Percentiles rank a stretch among this genome's conserved stretches.
These are phyloP conservation scores for Chlorella variabilis DNA, from an alignment of 163 green algal genomes.

Conservation along the genomic window DNA sequence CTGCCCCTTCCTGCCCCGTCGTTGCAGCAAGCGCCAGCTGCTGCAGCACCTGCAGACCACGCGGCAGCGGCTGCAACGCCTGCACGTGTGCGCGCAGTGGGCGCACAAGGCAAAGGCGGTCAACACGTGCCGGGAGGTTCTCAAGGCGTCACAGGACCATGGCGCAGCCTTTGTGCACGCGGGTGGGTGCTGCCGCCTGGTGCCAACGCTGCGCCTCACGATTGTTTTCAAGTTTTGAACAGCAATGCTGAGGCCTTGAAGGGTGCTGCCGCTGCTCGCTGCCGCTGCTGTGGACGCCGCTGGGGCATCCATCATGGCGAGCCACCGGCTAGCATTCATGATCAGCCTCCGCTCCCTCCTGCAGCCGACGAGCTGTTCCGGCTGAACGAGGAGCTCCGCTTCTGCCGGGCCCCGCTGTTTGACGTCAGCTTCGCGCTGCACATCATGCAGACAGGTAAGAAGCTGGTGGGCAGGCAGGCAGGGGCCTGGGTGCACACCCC, in stretches of 20 bases:
- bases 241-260: background rate
- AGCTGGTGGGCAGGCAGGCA: background rate
- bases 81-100: slow-evolving; percentile 60
- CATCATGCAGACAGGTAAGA: slow-evolving; percentile 50
- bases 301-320: background rate
- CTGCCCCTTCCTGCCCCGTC: background rate
- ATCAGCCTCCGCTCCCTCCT: slow-evolving; percentile 7
- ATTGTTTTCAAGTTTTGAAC: background rate
- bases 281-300: too few relatives aligned
- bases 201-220: background rate
- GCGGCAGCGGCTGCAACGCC: slow-evolving; percentile 57
- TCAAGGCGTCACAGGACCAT: slow-evolving; percentile 43
- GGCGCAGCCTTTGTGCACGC: slow-evolving; percentile 7
- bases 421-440: slow-evolving; percentile 57
- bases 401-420: slow-evolving; percentile 39
- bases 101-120: slow-evolving; percentile 63
- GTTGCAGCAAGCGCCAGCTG: slow-evolving; percentile 53
- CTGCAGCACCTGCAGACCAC: slow-evolving; percentile 55
- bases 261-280: background rate
- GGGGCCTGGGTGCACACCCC: too few relatives aligned
- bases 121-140: slow-evolving; percentile 37
- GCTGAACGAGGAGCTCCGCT: slow-evolving; percentile 51
- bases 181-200: slow-evolving; percentile 6
- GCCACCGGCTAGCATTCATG: slow-evolving; percentile 1
- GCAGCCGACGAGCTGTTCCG: slow-evolving; percentile 58